Percentiles rank a stretch among this genome's conserved stretches.
These are phyloP conservation scores for Umbelopsis sp. DNA, from an alignment of 371 early-diverging fungal genomes.

Conservation along the genomic window DNA sequence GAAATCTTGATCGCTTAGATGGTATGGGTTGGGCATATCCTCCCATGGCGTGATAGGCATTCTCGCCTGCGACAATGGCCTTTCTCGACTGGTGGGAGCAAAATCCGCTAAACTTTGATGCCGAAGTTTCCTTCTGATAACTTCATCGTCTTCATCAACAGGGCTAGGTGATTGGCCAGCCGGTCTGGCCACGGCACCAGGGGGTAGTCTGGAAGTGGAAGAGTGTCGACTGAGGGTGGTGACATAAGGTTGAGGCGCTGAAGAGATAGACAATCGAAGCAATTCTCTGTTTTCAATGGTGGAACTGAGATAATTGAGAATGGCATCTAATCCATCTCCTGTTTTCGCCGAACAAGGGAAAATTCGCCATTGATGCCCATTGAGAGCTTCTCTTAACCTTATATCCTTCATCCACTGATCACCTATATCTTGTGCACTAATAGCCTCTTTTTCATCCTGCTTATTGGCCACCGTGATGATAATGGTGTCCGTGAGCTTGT, in stretches of 20 bases:
- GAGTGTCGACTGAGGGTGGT: neutral
- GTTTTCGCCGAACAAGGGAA: conserved; percentile 34
- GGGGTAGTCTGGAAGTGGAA: neutral
- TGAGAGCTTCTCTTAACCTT: conserved; percentile 22
- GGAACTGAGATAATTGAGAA: conserved; percentile 20
- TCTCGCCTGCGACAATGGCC: conserved; percentile 20
- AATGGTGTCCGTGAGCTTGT: conserved; percentile 29
- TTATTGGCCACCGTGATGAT: conserved; percentile 42
- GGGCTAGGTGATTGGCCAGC: conserved; percentile 6
- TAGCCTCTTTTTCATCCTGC: conserved; percentile 23
- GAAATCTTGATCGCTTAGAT: conserved; percentile 34
- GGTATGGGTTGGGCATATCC: conserved; percentile 34
- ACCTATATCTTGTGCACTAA: conserved; percentile 43
- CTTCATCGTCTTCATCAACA: conserved; percentile 6
- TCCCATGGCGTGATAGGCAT: conserved; percentile 42
- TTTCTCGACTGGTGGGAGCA: neutral
- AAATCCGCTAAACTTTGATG: conserved; percentile 15
- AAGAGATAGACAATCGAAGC: conserved; percentile 17
- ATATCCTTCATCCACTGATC: conserved; percentile 33
- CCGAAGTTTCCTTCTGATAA: neutral
- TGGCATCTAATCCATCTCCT: conserved; percentile 25
- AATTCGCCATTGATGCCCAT: conserved; percentile 42
- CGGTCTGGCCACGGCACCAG: neutral
- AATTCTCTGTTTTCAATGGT: neutral
- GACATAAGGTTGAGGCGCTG: neutral